Evolutionary conservation across 2,329 filamentous ascomycete genomes (phyloP), one percentile per base, ranked within the genome.

Genomic region (Curvularia lunata): DNA sequence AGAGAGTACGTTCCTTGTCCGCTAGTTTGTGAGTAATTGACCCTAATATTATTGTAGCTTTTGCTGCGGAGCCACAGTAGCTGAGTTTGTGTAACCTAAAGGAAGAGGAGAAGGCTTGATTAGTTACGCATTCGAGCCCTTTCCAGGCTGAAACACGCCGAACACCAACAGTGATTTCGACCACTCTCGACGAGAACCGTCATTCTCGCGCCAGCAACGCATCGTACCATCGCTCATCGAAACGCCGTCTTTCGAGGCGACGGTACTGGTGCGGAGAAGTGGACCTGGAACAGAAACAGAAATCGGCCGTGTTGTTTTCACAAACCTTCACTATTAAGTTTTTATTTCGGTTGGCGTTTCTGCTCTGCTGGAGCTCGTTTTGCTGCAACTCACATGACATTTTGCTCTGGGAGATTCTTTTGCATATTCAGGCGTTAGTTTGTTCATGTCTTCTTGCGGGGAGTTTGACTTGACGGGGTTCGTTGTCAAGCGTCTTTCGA

Each of bases 41-140:
- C 52, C 60, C 58, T 60, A 54, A 60, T 56, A 43, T 59, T 45
- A 19, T 45, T 48, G 65, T 63, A 80, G 77, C 75, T 81, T 59
- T 66, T 82, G 58, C 71, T 82, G 62, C 78, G 81, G 61, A 81
- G 81, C 55, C 81, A 83, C 66, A 83, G 81, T 72, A 80, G 78
- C 67, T 83, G 73, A 79, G 54, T 50, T 49, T 53, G 54, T 57
- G 54, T 56, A 49, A 54, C 43, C 38, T 56, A 27, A 62, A 63
- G 60, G 60, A 62, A 62, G 58, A 57, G 60, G 58, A 57, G 60
- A 60, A 62, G 60, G 60, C 57, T 62, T 52, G 60, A 62, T 28
- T 62, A 62, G 53, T 49, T 40, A 27, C 34, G 47, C 21, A 45
- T 37, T 52, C 40, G 19, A 45, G 49, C 34, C 12, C 53, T 34